These are phyloP conservation scores for Cryptococcus jaspeensis DNA, from an alignment of 1,284 basidiomycete genomes.

Conservation along the genomic window DNA sequence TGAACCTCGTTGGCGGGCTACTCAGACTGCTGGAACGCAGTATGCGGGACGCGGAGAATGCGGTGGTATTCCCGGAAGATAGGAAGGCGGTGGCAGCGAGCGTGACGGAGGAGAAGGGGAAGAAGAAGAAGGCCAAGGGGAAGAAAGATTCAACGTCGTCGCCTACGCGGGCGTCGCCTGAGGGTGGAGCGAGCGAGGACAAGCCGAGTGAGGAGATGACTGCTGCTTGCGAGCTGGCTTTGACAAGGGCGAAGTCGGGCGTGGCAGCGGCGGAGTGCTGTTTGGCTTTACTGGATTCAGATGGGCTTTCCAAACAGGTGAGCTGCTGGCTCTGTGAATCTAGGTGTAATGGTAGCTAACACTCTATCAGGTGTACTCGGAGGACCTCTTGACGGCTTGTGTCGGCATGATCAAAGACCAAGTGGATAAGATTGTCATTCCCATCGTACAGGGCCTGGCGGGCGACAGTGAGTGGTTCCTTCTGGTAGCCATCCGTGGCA, in stretches of 20 bases:
- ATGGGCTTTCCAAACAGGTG: conserved; percentile 79
- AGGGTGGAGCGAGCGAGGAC: conserved; percentile 9
- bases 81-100: conserved; percentile 29
- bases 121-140: conserved; percentile 55
- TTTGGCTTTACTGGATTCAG: conserved; percentile 70
- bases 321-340: conserved; percentile 24
- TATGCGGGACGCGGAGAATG: conserved; percentile 67
- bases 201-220: conserved; percentile 23
- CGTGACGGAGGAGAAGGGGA: conserved; percentile 16
- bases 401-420: conserved; percentile 74
- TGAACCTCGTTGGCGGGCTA: conserved; percentile 61
- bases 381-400: conserved; percentile 81
- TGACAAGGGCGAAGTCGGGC: conserved; percentile 59
- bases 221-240: conserved; percentile 57
- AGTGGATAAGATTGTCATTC: conserved; percentile 75
- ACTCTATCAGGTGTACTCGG: conserved; percentile 70
- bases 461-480: conserved; percentile 46
- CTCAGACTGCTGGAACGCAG: conserved; percentile 74
- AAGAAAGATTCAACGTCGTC: conserved; percentile 43
- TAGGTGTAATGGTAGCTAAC: conserved; percentile 14
- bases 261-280: conserved; percentile 77
- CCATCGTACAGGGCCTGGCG: conserved; percentile 72
- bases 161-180: no score
- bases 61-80: conserved; percentile 63
- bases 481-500: background rate